Evolutionary conservation across 2,329 filamentous ascomycete genomes (phyloP), one percentile per base, ranked within the genome.

Genomic region (Exserohilum turcica): DNA sequence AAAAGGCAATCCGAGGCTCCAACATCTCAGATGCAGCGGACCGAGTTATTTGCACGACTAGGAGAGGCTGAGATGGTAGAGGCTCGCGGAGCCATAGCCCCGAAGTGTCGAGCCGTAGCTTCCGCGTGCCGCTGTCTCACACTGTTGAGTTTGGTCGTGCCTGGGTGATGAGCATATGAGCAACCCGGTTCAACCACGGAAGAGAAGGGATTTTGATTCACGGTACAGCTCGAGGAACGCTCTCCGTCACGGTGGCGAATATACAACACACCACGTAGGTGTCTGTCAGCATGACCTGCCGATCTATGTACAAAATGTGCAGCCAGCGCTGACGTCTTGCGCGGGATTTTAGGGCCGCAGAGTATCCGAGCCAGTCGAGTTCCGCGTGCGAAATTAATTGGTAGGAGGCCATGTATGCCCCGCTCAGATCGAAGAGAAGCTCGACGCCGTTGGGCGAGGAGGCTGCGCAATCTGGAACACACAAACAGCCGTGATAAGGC

Each of bases 91-190:
- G 21, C 24, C 4, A 45, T 53, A 7, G 16, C 32, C 15, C 43
- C 50, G 43, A 53, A 43, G 15, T 19, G 21, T 38, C 29, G 24
- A 42, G 50, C 31, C 42, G 44, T 40, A 29, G 37, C 28, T 13
- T 39, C 9, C 43, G 35, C 48, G 24, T 52, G 35, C 36, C 31
- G 16, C 48, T 40, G 21, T 18, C 27, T 15, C 35, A 47, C 13
- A 52, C 48, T 9, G 48, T 42, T 19, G 48, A 33, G 19, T 36
- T 52, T 40, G 48, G 21, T 33, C 37, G 46, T 24, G 33, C 35
- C 35, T 52, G 18, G 24, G 19, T 10, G 16, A 46, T 31, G 31
- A 38, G 35, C 32, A 19, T 9, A 24, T 13, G 15, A 38, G 42
- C 12, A 13, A 35, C 6, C 29, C 15, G 6, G 15, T 5, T 31